Evolutionary conservation across 2,329 filamentous ascomycete species (phyloP), one percentile per base, ranked within the genome.

Genomic region (Pseudocercospora pini-densiflorae): DNA sequence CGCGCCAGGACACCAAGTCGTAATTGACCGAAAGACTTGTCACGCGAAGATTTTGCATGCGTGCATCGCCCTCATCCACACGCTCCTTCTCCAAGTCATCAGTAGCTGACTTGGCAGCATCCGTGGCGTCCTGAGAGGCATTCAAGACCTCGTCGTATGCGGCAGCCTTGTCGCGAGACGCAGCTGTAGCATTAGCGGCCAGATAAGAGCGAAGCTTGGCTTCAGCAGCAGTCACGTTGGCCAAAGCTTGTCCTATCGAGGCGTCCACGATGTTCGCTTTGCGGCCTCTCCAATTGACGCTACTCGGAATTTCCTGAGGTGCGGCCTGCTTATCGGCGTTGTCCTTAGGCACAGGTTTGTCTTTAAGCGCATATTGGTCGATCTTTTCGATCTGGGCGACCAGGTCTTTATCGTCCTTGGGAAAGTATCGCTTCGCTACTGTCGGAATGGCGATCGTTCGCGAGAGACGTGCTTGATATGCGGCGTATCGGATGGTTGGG

Each of bases 1-100:
- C 92, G 77, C 95, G 88, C 94, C 94, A 98, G 76, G 92, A 94
- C 64, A 99, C 91, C 79, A 97, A 88, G 71, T 92, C 92, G 78
- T 97, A 98, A 79, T 95, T 97, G 64, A 98, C 92, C 1, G 94
- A 93, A 0, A 96, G 96, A 68, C 92, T 90, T 3, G 94, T 97
- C 65, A 99, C 91, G 72, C 97, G 94, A 54, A 99, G 83, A 73
- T 93, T 90, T 80, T 99, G 95, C 89, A 99, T 93, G 64, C 93
- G 88, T 40, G 88, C 82, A 75, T 99, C 94, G 64, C 92, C 89
- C 77, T 93, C 92, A 23, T 92, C 87, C 14, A 97, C 88, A 0
- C 93, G 92, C 77, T 99, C 95, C 66, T 87, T 89, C 59, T 88
- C 87, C 64, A 97, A 83, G 78, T 98, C 95, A 71, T 98, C 94